A percentile compares a stretch with the other conserved stretches of the same genome.
phyloP scores from a whole-genome alignment of 1,284 basidiomycete species.

The Puccinia polysora region DNA sequence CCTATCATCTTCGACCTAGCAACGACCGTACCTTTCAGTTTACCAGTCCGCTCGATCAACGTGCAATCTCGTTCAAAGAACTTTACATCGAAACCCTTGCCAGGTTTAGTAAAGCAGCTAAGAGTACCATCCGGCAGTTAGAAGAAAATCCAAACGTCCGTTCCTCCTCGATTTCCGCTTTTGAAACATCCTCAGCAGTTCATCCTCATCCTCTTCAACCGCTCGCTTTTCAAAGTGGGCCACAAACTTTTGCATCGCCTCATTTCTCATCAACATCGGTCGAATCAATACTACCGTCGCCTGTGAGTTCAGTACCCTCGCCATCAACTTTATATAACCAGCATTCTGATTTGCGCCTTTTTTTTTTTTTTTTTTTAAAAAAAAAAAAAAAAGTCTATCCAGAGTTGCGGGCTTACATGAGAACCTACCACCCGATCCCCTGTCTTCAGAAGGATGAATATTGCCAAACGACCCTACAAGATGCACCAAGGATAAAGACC shows the following conservation, averaged over 20 bases:
- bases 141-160: conserved; percentile 43
- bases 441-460: conserved; percentile 63
- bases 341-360: background rate
- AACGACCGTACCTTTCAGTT: conserved; percentile 44
- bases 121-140: conserved; percentile 41
- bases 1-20: background rate
- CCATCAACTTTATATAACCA: background rate
- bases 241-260: conserved; percentile 39
- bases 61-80: conserved; percentile 43
- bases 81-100: conserved; percentile 44
- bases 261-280: conserved; percentile 78
- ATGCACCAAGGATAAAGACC: conserved; percentile 73
- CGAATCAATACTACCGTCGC: conserved; percentile 90
- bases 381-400: no score
- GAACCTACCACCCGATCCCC: conserved; percentile 76
- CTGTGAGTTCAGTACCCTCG: conserved; percentile 59
- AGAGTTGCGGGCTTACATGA: conserved; percentile 74
- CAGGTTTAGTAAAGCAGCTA: conserved; percentile 44
- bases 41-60: conserved; percentile 43
- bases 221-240: conserved; percentile 3
- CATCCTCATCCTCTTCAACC: background rate
- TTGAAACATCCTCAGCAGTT: background rate
- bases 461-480: conserved; percentile 69
- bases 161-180: background rate
- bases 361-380: conserved; percentile 34